Evolutionary conservation across 2,329 filamentous ascomycete genomes (phyloP).

Genomic region (Hymenoscyphus albidus): DNA sequence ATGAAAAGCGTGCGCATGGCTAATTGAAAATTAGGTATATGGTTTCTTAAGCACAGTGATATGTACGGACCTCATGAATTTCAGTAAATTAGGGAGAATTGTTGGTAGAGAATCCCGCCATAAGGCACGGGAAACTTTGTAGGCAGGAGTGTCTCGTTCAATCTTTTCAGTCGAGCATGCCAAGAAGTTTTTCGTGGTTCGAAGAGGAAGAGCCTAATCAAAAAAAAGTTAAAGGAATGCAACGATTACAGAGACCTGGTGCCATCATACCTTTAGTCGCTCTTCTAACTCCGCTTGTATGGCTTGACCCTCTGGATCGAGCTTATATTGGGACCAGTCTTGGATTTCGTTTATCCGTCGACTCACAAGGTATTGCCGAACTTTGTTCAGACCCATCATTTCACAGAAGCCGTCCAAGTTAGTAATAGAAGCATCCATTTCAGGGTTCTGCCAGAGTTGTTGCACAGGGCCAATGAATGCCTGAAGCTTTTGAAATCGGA

Average conservation of each 20-base stretch:
- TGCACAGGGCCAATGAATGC: conserved; percentile 81
- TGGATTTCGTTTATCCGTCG: conserved; percentile 69
- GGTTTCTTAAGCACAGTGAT: conserved; percentile 7
- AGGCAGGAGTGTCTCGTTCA: conserved; percentile 67
- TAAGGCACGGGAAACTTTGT: conserved; percentile 71
- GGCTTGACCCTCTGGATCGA: conserved; percentile 75
- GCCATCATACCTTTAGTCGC: conserved; percentile 59
- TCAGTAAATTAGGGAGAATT: conserved; percentile 81
- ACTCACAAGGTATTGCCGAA: conserved; percentile 72
- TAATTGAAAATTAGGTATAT: conserved; percentile 39
- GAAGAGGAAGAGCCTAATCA: conserved; percentile 63
- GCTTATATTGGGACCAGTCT: conserved; percentile 76
- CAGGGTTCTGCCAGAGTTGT: conserved; percentile 70
- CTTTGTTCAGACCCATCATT: conserved; percentile 72
- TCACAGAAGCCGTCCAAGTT: conserved; percentile 77
- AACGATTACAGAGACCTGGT: conserved; percentile 27
- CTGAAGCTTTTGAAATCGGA: conserved; percentile 67
- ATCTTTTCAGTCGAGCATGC: conserved; percentile 88
- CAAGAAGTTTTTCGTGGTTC: conserved; percentile 87
- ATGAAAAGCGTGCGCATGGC: conserved; percentile 87
- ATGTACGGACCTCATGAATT: conserved; percentile 61
- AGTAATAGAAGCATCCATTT: conserved; percentile 64
- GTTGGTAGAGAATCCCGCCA: conserved; percentile 80
- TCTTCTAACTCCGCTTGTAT: conserved; percentile 77
- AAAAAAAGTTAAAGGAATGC: neutral